Conservation (phyloP, 352 stramenopile species). For the Pseudoperonospora humuli region DNA sequence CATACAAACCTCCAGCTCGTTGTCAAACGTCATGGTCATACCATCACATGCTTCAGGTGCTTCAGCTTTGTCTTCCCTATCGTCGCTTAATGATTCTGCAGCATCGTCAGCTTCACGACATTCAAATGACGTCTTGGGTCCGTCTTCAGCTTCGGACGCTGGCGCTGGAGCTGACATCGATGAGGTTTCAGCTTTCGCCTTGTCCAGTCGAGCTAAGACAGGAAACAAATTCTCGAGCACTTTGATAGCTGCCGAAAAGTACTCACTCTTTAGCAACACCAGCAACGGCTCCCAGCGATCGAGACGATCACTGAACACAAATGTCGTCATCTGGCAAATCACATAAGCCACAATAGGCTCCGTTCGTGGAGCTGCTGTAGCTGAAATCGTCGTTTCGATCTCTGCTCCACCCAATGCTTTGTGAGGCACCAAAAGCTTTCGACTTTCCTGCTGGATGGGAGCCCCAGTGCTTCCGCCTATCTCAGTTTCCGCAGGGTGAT, state of each 20-base stretch:
- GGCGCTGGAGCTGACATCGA: not conserved
- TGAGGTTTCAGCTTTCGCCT: conserved; percentile 19
- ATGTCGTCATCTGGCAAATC: conserved; percentile 75
- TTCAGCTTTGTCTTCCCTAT: conserved; percentile 4
- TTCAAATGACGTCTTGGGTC: conserved; percentile 16
- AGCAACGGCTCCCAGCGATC: conserved; percentile 80
- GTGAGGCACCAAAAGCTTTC: conserved; percentile 19
- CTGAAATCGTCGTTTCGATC: conserved; percentile 21
- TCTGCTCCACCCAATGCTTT: conserved; percentile 11
- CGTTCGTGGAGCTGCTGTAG: conserved; percentile 45
- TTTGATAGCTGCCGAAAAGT: conserved; percentile 54
- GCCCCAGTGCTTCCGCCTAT: conserved; percentile 23
- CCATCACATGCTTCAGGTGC: conserved; percentile 2
- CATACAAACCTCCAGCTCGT: conserved; percentile 64
- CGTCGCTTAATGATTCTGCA: conserved; percentile 2
- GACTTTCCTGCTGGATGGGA: conserved; percentile 29
- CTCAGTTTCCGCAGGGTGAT: not conserved
- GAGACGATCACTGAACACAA: conserved; percentile 62
- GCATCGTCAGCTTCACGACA: conserved; percentile 8
- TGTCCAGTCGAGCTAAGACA: conserved; percentile 49
- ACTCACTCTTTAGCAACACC: conserved; percentile 54
- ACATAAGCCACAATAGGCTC: conserved; percentile 83
- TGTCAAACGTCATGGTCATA: conserved; percentile 26
- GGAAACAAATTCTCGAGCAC: conserved; percentile 72
- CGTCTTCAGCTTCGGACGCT: conserved; percentile 8